These are phyloP conservation scores for Nicotiana rustica DNA, from an alignment of 305 asterid species.

Conservation along the genomic window DNA sequence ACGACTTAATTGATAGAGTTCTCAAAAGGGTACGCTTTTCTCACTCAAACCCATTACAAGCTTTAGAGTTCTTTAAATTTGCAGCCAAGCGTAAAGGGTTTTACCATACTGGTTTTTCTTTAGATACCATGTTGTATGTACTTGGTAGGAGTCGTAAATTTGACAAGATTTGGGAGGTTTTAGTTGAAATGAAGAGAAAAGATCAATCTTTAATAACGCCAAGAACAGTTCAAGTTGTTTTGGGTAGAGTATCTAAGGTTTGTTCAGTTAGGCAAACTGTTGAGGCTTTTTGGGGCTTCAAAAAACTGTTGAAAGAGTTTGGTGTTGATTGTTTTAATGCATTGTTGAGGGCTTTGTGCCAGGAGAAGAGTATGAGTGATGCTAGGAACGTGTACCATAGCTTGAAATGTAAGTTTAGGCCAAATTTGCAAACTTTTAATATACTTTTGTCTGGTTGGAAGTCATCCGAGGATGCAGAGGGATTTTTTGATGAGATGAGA, in stretches of 20 bases:
- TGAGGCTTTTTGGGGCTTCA: constrained; percentile 67
- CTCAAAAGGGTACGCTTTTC: constrained; percentile 86
- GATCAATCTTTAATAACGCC: constrained; percentile 74
- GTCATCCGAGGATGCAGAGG: constrained; percentile 75
- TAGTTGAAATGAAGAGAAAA: constrained; percentile 65
- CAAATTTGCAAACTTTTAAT: constrained; percentile 77
- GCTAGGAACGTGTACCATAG: constrained; percentile 83
- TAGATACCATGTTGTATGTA: constrained; percentile 77
- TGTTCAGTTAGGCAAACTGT: constrained; percentile 86
- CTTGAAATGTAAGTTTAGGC: constrained; percentile 76
- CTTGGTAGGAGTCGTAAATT: constrained; percentile 81
- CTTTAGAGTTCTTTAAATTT: constrained; percentile 67
- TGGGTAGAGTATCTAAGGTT: constrained; percentile 83
- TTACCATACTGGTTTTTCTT: constrained; percentile 67
- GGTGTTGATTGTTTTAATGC: constrained; percentile 78
- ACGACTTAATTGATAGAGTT: constrained; percentile 65
- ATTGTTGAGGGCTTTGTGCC: constrained; percentile 73
- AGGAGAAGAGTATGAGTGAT: constrained; percentile 89
- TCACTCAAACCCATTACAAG: constrained; percentile 77
- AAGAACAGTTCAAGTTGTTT: constrained; percentile 78
- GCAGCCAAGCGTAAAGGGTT: constrained; percentile 58
- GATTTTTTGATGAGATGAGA: constrained; percentile 71
- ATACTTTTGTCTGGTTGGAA: constrained; percentile 89
- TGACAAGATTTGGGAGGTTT: constrained; percentile 68
- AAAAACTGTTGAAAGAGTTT: constrained; percentile 59